Evolutionary conservation across 2,329 filamentous ascomycete genomes (phyloP), one percentile per base, ranked within the genome.

Genomic region (Mariannaea elegans): DNA sequence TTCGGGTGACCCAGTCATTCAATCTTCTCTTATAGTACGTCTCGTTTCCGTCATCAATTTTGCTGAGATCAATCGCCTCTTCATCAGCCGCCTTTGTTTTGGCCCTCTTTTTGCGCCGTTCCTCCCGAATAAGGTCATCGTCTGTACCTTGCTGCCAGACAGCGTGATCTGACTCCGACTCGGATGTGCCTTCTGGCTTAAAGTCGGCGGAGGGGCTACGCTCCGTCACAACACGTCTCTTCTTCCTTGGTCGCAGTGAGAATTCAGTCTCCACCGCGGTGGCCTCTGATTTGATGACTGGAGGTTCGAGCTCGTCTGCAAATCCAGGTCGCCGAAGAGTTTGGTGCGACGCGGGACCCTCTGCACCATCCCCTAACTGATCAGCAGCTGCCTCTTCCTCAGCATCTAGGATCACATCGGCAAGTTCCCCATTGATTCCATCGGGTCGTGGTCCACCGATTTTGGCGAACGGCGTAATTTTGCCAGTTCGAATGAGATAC

Each of bases 381-480:
- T 76, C 70, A 16, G 71, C 75, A 10, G 83, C 68, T 34, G 84
- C 81, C 47, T 91, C 91, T 57, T 93, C 90, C 72, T 97, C 93
- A 1, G 91, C 93, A 72, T 96, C 92, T 13, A 94, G 80, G 59
- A 97, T 84, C 2, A 89, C 90, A 70, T 94, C 89, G 10, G 90
- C 90, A 14, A 97, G 80, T 60, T 89, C 89, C 2, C 90, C 90
- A 42, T 89, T 83, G 3, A 88, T 82, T 3, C 84, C 87, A 24
- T 86, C 81, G 3, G 82, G 82, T 2, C 88, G 79, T n/a, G 86
- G 82, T 13, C 86, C 83, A 23, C 87, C 87, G 68, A 97, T 85
- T 64, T 90, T 91, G 7, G 93, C 91, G 71, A 99, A 99, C 0
- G 95, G 95, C 0, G 95, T 99, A 67, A 99, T 98, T 78, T 98